Percentiles rank a stretch among this genome's conserved stretches.
Evolutionary conservation across 345 rosid species (phyloP).

Genomic region (Euphorbia lathyris): DNA sequence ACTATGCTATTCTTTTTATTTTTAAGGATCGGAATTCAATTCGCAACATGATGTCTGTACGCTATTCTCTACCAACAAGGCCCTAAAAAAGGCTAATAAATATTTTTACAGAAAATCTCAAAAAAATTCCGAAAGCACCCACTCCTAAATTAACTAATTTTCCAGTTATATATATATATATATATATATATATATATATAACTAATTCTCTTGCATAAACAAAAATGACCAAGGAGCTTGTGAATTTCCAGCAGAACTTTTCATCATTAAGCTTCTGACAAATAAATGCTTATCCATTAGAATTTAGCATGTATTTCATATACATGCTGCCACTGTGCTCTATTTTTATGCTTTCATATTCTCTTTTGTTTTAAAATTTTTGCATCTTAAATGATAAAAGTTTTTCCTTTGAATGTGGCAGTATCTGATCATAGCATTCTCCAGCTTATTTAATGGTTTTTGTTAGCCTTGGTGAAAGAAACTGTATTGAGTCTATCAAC

Average conservation of each 20-base stretch:
- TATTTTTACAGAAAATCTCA: neutral
- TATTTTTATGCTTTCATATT: slow-evolving; percentile 1
- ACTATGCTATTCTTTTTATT: neutral
- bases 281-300: neutral
- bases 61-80: neutral
- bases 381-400: neutral
- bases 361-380: neutral
- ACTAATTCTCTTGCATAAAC: neutral
- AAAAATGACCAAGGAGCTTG: neutral
- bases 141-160: no score
- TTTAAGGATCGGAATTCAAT: neutral
- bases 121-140: neutral
- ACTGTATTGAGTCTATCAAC: neutral
- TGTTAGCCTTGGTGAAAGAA: neutral
- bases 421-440: neutral
- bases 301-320: neutral
- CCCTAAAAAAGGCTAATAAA: neutral
- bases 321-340: neutral
- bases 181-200: no score
- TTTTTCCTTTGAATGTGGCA: neutral
- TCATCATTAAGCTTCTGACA: neutral
- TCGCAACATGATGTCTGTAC: neutral
- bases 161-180: no score
- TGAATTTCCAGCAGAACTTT: neutral
- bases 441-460: neutral